Evolutionary conservation across 2,329 filamentous ascomycete genomes (phyloP), one percentile per base, ranked within the genome.

Genomic region (Hypocrella siamensis): DNA sequence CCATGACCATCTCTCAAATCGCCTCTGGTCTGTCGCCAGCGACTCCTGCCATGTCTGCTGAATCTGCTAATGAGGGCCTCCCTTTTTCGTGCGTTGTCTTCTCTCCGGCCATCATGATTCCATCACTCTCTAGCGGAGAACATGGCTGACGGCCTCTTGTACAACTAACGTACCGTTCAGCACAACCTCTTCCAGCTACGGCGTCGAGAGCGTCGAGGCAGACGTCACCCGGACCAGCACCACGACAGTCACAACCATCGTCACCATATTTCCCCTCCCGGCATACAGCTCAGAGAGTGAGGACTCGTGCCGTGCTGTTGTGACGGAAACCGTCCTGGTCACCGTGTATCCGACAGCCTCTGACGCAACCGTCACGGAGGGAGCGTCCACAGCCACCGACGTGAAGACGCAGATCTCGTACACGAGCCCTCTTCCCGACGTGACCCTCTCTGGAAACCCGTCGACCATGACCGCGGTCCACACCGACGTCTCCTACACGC

Each of bases 161-260:
- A n/a, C n/a, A n/a, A n/a, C n/a, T n/a, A n/a, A n/a, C n/a, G n/a
- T n/a, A n/a, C n/a, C n/a, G n/a, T n/a, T n/a, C n/a, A n/a, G n/a
- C n/a, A n/a, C n/a, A n/a, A n/a, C n/a, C n/a, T 45, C 45, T 16
- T 55, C 53, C 26, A 43, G 54, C 32, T 57, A 54, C 38, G 49
- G 42, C 31, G 21, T 24, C 25, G n/a, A 17, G 17, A 31, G 26
- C 30, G 31, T 21, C 15, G 5, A 26, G 19, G 18, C n/a, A 17
- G 8, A 4, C n/a, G 17, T n/a, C 15, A 38, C 34, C n/a, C 8
- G 38, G 9, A 42, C 44, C 26, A 39, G 31, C 19, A 43, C 39
- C n/a, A 38, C 35, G 7, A 46, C 42, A 7, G 37, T 31, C 32
- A 45, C 43, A 4, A 37, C 32, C 12, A 39, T 40, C 19, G 30